Evolutionary conservation across 176 grass and related monocot species (phyloP).

Genomic region (Oryza meridionalis): DNA sequence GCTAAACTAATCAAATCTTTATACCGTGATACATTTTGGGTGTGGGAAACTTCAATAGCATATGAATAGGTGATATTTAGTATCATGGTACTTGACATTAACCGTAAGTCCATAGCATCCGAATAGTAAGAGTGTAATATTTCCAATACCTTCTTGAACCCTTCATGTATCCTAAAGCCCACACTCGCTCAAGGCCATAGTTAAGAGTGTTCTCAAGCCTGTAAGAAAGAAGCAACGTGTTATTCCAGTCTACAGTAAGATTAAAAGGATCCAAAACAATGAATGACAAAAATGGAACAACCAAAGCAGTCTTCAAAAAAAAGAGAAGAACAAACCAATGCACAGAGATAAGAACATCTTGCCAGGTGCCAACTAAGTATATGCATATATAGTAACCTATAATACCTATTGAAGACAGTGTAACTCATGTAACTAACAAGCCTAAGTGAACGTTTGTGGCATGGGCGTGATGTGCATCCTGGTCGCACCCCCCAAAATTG

Average conservation of each 20-base stretch:
- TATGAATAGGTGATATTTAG: constrained; percentile 6
- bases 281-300: constrained; percentile 25
- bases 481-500: background rate
- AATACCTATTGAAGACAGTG: too few species aligned
- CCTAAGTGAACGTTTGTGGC: background rate
- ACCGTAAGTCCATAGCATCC: background rate
- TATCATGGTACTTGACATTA: constrained; percentile 11
- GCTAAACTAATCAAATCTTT: background rate
- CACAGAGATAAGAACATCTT: background rate
- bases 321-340: background rate
- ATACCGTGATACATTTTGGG: background rate
- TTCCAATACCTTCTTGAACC: constrained; percentile 80
- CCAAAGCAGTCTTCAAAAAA: background rate
- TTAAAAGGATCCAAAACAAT: constrained; percentile 5
- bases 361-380: background rate
- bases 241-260: constrained; percentile 17
- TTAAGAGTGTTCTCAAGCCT: constrained; percentile 99
- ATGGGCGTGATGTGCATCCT: background rate
- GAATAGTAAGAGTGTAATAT: background rate
- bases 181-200: constrained; percentile 96
- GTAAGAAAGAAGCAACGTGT: constrained; percentile 33
- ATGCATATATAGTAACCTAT: background rate
- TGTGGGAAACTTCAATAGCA: constrained; percentile 10
- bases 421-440: too few species aligned
- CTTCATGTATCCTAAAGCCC: constrained; percentile 96